Evolutionary conservation across 192 early-diverging fungal species (phyloP), one percentile per base, ranked within the genome.

Genomic region (Umbelopsis sp.): DNA sequence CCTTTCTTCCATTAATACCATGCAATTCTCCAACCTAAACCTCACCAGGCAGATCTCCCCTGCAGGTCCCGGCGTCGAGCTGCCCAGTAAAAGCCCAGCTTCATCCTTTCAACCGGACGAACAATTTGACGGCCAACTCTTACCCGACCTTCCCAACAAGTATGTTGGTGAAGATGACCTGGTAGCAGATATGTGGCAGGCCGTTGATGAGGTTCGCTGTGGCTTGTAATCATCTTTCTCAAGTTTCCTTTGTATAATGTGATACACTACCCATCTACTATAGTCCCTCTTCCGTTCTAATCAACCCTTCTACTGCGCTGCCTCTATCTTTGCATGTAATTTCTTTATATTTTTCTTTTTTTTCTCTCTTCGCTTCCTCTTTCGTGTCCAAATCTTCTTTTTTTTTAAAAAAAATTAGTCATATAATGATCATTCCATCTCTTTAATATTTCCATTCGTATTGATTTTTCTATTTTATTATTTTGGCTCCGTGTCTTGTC

Each of bases 121-220:
- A 22, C 16, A 2, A 3, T 32, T 29, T 2, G 29, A 29, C 10
- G 3, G 56, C 56, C 32, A 62, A 32, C n/a, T 34, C 10, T 8
- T 62, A 8, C 26, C 16, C 14, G 56, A 62, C 11, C 24, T 62
- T 22, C 31, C 26, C 2, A 62, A 62, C 31, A 62, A 62, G 31
- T 32, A 62, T 34, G 11, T 34, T 3, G 56, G 56, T 31, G 56
- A 62, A 22, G 56, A 62, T 20, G 16, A 4, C 0, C 26, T 62
- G 56, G 56, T 62, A n/a, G 56, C 56, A 8, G 56, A 62, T 34
- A 62, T 62, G 56, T 62, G 56, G 56, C 56, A 62, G 31, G 56
- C 56, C 0, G 31, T 62, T 20, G 56, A 62, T 34, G 56, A 62
- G 26, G 56, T 62, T 6, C 56, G 56, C 56, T 62, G 56, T 32